These are phyloP conservation scores for Alternaria tenuissima DNA, from an alignment of 2,329 filamentous ascomycete species.

Conservation along the genomic window DNA sequence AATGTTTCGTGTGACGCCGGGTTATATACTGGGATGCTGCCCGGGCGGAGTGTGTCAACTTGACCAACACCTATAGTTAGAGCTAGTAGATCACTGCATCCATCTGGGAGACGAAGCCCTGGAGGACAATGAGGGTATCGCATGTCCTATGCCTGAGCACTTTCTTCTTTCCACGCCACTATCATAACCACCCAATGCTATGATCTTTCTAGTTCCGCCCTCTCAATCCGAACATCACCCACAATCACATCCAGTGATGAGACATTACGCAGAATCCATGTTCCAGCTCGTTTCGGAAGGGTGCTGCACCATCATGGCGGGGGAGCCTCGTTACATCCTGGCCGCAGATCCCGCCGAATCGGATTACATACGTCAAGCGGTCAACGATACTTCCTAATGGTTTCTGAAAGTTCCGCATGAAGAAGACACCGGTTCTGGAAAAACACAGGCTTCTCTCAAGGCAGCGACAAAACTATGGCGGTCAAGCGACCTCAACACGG, in stretches of 20 bases:
- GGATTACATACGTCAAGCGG: slow-evolving; percentile 1
- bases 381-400: slow-evolving; percentile 12
- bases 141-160: not conserved
- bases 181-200: not conserved
- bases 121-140: not conserved
- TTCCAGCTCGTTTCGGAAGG: slow-evolving; percentile 36
- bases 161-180: not conserved
- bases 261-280: slow-evolving; percentile 26
- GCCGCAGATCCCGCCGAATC: slow-evolving; percentile 15
- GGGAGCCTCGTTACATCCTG: slow-evolving; percentile 18
- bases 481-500: slow-evolving; percentile 19
- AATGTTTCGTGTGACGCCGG: slow-evolving; percentile 6
- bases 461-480: slow-evolving; percentile 37
- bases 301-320: slow-evolving; percentile 24
- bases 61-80: not conserved
- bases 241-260: slow-evolving; percentile 14
- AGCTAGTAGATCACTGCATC: not conserved
- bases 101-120: not conserved
- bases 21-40: slow-evolving; percentile 4
- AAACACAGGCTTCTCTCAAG: slow-evolving; percentile 35
- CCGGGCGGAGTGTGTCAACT: not conserved
- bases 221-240: not conserved
- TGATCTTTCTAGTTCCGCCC: not conserved
- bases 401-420: slow-evolving; percentile 24
- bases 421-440: slow-evolving; percentile 18